Evolutionary conservation across 169 alveolate species (phyloP), one percentile per base, ranked within the genome.

Genomic region (Cryptosporidium viatorum): DNA sequence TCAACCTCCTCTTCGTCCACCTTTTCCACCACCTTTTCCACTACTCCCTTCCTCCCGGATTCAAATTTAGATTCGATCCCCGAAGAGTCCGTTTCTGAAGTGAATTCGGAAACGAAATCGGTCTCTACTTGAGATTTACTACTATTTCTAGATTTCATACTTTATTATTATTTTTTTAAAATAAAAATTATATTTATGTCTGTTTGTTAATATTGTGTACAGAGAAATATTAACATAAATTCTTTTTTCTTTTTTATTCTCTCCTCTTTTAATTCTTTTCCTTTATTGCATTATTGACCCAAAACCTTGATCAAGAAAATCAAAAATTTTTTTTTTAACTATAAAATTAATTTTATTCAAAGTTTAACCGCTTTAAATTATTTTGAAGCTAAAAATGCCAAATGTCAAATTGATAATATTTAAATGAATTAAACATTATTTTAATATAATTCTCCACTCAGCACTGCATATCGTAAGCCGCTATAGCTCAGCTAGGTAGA

Each of bases 401-500:
- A 55, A 55, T 48, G 55, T 48, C 55, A 48, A 48, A 48, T 48
- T 48, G 55, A 48, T 48, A 21, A 23, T n/a, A 55, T 10, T 52
- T 4, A 1, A 18, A 1, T n/a, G 8, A 48, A 10, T 48, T 2
- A 48, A n/a, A 55, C 21, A 55, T 55, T 55, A 55, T 55, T 52
- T 14, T 21, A 21, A 5, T 55, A 55, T 55, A 9, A n/a, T 55
- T 3, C 37, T n/a, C 67, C 21, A 23, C 37, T 26, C 21, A 26
- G 14, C 1, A 23, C 70, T 31, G 16, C 16, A 23, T n/a, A 51
- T 0, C 74, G 23, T 33, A 4, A 71, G 94, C 96, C 95, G 94
- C 94, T 94, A 92, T 94, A 94, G 96, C 96, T 94, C 96, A 94
- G 96, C 89, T 93, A 92, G 96, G 96, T 94, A 94, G 96, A 94